Base-by-base conservation (phyloP, 495 filamentous ascomycete genomes). In the Penicillium roqueforti region DNA sequence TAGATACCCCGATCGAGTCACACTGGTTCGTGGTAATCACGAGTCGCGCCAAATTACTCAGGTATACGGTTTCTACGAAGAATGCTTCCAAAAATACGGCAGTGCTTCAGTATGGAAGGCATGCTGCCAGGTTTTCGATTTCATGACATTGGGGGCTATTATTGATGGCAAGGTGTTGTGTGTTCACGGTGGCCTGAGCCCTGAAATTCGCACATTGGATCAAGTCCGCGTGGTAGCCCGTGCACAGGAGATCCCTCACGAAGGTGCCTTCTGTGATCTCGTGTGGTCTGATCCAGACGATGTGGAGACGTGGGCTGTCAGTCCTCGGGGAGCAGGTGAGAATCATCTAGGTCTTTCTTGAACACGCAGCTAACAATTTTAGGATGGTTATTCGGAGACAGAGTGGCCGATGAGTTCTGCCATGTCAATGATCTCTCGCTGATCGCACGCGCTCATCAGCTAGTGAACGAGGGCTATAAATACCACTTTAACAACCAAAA, bases 201-300 rank as follows among this genome's bases (percentile, higher is more conserved):
- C 93, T 2, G 93, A 98, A 71, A 98, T 98, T 51, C 81, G 93
- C 39, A 98, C 93, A 0, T 79, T 98, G 42, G 93, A 98, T 63
- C 93, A 98, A 73, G 87, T 98, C 58, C 86, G 93, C n/a, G 93
- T 98, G 22, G 95, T 98, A 10, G 93, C 93, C 28, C 81, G 93
- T 51, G 93, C 93, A 0, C 93, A 98, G 63, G 93, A 98, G 69
- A 98, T 98, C 58, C 93, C 93, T 0, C 93, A 98, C 61, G 93
- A 97, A 70, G 93, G 93, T 48, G 93, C 93, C 14, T 98, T 98
- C 69, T 98, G 93, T 64, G 93, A 98, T 71, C 76, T 98, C 45
- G 93, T 98, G 6, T 98, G 93, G 93, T 95, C 89, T 56, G 93
- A 98, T 70, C 93, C 93, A 1, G 93, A 98, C 62, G 93, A 98